Percentiles rank a stretch among this genome's conserved stretches.
Conservation (phyloP, 805 yeast species). For the Barnettozyma californica region DNA sequence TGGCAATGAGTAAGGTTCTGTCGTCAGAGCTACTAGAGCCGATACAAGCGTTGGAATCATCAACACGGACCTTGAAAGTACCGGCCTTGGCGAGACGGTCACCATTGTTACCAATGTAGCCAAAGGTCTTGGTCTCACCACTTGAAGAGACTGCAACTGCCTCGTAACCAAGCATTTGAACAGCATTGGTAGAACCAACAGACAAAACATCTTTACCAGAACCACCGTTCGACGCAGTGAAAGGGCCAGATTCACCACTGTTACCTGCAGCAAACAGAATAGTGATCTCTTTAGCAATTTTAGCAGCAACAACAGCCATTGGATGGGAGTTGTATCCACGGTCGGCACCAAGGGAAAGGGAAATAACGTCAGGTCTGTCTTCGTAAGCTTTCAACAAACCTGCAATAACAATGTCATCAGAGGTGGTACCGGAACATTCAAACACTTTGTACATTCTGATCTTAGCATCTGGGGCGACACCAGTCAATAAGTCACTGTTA, state of each 20-base stretch:
- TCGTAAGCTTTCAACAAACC: conserved; percentile 14
- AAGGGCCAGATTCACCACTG: conserved; percentile 12
- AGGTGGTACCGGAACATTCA: conserved; percentile 8
- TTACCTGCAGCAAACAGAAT: conserved; percentile 17
- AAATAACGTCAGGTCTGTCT: conserved; percentile 12
- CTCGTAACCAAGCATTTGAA: conserved; percentile 7
- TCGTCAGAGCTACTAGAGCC: not conserved
- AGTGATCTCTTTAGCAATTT: conserved; percentile 10
- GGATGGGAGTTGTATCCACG: conserved; percentile 13
- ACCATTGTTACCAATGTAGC: conserved; percentile 7
- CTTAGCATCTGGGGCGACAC: conserved; percentile 17
- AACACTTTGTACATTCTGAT: conserved; percentile 15
- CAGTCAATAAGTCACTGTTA: conserved; percentile 3
- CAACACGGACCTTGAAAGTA: conserved; percentile 1
- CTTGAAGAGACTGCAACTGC: conserved; percentile 9
- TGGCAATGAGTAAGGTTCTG: conserved; percentile 5
- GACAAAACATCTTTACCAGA: conserved; percentile 11
- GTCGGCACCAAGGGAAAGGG: conserved; percentile 13
- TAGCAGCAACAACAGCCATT: conserved; percentile 9
- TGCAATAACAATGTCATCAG: conserved; percentile 13
- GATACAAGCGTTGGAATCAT: conserved; percentile 7
- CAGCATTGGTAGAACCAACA: conserved; percentile 12
- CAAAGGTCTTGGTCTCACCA: conserved; percentile 7
- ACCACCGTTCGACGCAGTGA: conserved; percentile 13
- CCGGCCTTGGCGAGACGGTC: conserved; percentile 2